A percentile compares a stretch with the other conserved stretches of the same genome.
Conservation (phyloP, 768 basidiomycete genomes). For the Podaxis sp. region DNA sequence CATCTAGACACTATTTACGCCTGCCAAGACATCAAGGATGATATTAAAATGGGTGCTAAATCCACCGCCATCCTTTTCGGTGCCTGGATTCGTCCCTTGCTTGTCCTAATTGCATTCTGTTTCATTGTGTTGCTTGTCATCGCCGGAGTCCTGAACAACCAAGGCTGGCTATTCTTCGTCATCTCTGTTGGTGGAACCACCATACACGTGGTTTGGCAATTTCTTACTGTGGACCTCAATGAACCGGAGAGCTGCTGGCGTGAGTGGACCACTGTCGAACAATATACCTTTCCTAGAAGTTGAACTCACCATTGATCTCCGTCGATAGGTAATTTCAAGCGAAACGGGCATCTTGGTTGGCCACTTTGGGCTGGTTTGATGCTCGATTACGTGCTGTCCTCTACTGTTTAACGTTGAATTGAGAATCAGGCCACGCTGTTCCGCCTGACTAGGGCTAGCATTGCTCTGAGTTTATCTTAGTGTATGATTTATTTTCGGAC, state of each 20-base stretch:
- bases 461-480: not conserved
- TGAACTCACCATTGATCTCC: not conserved
- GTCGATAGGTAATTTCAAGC: constrained; percentile 39
- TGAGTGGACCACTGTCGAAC: constrained; percentile 18
- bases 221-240: constrained; percentile 36
- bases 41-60: constrained; percentile 65
- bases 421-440: not conserved
- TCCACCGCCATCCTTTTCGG: constrained; percentile 77
- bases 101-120: constrained; percentile 43
- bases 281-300: not conserved
- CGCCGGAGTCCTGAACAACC: constrained; percentile 49
- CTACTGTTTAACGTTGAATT: not conserved
- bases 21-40: constrained; percentile 75
- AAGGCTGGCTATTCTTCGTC: constrained; percentile 43
- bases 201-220: constrained; percentile 44
- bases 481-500: not conserved
- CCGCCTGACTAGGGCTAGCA: not conserved
- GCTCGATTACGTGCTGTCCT: constrained; percentile 28
- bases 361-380: constrained; percentile 41
- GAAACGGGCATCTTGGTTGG: constrained; percentile 43
- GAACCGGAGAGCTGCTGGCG: constrained; percentile 44
- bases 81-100: constrained; percentile 49
- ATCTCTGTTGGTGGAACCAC: constrained; percentile 42
- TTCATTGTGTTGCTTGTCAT: constrained; percentile 51
- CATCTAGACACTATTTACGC: constrained; percentile 64